Evolutionary conservation across 1,139 yeast genomes (phyloP), one percentile per base, ranked within the genome.

Genomic region (Candida glucosophila): DNA sequence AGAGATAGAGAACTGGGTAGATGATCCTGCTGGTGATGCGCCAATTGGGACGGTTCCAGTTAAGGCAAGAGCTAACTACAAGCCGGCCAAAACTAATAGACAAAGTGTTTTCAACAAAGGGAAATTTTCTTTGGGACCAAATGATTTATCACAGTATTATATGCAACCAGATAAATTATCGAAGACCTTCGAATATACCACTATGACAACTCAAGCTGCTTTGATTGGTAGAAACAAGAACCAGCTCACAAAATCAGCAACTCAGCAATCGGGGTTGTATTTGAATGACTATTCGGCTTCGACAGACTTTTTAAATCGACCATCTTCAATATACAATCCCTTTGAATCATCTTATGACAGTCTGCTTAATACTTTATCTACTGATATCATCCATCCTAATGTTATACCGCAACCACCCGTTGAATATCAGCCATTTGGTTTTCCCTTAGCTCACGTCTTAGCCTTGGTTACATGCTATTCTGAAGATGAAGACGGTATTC

Each of bases 401-500:
- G 77, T 67, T 28, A 73, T 78, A 12, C 74, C 93, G 3, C 97
- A 88, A 52, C 97, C 97, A 3, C 94, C 95, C 2, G 71, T 77
- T 12, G 83, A 73, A 37, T 86, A 76, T 56, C 88, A 80, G 57
- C 97, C 97, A 5, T 85, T 69, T 54, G 85, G 80, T 1, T 83
- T 63, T 47, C 98, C 97, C 7, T 66, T 90, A 35, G 85, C 88
- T 8, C 97, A 90, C 45, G 65, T 82, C 0, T 69, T 90, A 44
- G 72, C 77, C 41, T 67, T 88, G 40, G 94, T 90, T 11, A 90
- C 98, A 4, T 90, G 95, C 46, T 90, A 90, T 49, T 86, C 97
- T 2, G 98, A 90, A 57, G 93, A 86, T 45, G 81, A 73, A 39
- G 79, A 67, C 8, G 95, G 93, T 36, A 55, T 90, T 35, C 69